Evolutionary conservation across 495 filamentous ascomycete species (phyloP).

Genomic region (Gamarada debralockiae): DNA sequence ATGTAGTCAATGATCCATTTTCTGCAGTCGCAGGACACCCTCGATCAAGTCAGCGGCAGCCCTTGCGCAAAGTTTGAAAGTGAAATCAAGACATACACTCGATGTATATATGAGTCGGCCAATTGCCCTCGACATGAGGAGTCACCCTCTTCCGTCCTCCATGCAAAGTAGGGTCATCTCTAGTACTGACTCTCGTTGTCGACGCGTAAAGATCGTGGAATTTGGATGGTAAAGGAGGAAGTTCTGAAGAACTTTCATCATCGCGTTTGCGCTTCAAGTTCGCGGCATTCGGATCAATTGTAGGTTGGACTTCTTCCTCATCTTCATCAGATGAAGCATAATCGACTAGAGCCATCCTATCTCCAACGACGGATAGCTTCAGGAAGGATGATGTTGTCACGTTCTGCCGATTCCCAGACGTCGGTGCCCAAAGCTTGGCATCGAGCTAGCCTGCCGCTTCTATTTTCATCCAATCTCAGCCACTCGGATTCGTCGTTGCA

Average conservation of each 20-base stretch:
- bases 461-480: too few relatives aligned
- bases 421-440: too few relatives aligned
- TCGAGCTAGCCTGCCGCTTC: too few relatives aligned
- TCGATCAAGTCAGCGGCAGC: conserved; percentile 32
- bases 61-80: neutral
- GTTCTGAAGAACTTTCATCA: conserved; percentile 28
- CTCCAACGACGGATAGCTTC: neutral
- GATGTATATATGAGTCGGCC: conserved; percentile 89
- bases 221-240: conserved; percentile 76
- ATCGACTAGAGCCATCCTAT: conserved; percentile 59
- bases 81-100: conserved; percentile 63
- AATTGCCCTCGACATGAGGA: conserved; percentile 85
- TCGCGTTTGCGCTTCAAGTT: conserved; percentile 23
- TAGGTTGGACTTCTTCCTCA: conserved; percentile 9
- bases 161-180: conserved; percentile 81
- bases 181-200: conserved; percentile 63
- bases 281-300: neutral
- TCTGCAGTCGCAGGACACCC: conserved; percentile 66
- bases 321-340: conserved; percentile 61
- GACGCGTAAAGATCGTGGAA: conserved; percentile 94
- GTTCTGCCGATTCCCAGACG: too few relatives aligned
- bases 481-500: too few relatives aligned
- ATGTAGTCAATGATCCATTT: conserved; percentile 43
- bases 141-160: conserved; percentile 74
- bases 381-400: too few relatives aligned